Evolutionary conservation across 306 rosid species (phyloP), one percentile per base, ranked within the genome.

Genomic region (Fagus crenata): DNA sequence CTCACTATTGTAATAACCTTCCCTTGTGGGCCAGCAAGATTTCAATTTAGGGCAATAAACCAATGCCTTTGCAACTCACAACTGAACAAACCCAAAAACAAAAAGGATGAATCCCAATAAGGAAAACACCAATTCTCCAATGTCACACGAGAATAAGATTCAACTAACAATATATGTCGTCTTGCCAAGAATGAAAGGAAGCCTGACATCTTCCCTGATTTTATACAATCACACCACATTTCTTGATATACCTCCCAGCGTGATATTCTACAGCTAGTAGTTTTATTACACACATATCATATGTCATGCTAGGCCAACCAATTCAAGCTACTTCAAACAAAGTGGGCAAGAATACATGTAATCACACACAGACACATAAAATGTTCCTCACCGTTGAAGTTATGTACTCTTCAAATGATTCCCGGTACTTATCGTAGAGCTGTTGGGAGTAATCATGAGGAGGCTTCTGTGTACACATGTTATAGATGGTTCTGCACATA

Each of bases 371-470:
- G 22, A 11, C 28, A 13, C 39, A 46, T 13, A 58, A 82, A 49
- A 67, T 55, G 59, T 65, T 65, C 73, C 90, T 77, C 70, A 90
- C 97, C 74, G 81, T 86, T 32, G 95, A 85, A 64, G 78, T 77
- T 40, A 88, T 84, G 60, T 90, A 92, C 80, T 87, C 95, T 67
- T 84, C 95, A 83, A 87, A 85, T 9, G 88, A 82, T 60, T 83
- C 91, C 33, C 84, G 83, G 70, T 87, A 90, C 63, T 92, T 86
- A 73, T 79, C 86, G 63, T 87, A 92, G 15, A 91, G 83, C 80
- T 84, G 88, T 64, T 85, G 87, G 31, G 92, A 84, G 76, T 88
- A 86, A 79, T 85, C 78, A 53, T 77, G 83, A 1, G 86, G 86
- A 42, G 82, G 70, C 84, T 75, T 80, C 71, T 83, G 89, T 32